These are phyloP conservation scores for Scytalidium lignicola DNA, from an alignment of 2,329 filamentous ascomycete genomes.

Conservation along the genomic window DNA sequence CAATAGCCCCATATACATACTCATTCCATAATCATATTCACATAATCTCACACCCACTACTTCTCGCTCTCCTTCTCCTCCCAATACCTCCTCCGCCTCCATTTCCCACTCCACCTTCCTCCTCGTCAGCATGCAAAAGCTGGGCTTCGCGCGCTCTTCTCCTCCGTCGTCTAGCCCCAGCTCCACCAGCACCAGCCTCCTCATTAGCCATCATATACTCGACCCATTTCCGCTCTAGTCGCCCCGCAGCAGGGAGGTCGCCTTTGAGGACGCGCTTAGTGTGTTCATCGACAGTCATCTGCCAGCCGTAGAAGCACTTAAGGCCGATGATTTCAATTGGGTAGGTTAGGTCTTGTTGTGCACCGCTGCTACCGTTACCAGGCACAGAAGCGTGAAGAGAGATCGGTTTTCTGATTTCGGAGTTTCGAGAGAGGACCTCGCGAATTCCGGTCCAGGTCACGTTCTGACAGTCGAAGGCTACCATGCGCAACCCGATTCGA, in stretches of 20 bases:
- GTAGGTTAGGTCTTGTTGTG: constrained; percentile 34
- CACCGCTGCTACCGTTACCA: background rate
- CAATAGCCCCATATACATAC: no score
- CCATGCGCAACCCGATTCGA: constrained; percentile 59
- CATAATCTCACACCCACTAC: constrained; percentile 61
- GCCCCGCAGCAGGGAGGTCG: constrained; percentile 66
- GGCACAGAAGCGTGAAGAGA: background rate
- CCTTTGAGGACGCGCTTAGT: constrained; percentile 77
- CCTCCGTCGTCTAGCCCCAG: constrained; percentile 62
- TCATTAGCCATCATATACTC: constrained; percentile 91
- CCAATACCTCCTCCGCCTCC: constrained; percentile 23
- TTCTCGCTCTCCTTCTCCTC: constrained; percentile 58
- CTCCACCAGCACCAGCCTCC: constrained; percentile 68
- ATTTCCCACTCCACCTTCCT: constrained; percentile 58
- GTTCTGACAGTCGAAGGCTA: constrained; percentile 87
- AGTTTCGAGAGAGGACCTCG: constrained; percentile 80
- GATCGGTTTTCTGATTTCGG: constrained; percentile 57
- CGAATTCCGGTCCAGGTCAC: constrained; percentile 90
- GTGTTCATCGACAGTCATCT: constrained; percentile 92
- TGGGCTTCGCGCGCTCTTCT: constrained; percentile 78
- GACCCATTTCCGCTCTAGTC: constrained; percentile 88
- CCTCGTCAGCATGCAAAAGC: constrained; percentile 73
- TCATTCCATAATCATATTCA: constrained; percentile 33
- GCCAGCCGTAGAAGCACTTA: constrained; percentile 94
- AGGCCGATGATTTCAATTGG: constrained; percentile 77